Base-by-base conservation (phyloP, 805 yeast species). In the Tetrapisispora arboricola region DNA sequence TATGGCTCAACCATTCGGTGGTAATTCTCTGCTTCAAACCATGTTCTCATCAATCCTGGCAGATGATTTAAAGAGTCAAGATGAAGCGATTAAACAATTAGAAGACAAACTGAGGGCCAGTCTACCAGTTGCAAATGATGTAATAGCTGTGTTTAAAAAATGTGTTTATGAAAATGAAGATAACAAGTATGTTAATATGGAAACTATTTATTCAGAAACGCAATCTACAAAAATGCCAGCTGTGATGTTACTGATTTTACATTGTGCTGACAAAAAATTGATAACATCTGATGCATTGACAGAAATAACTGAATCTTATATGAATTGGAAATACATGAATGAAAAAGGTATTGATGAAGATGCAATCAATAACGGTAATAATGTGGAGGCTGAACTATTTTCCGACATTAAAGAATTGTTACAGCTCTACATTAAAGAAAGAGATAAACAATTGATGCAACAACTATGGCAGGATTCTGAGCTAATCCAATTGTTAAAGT, bases 381-480 rank as follows among this genome's bases (percentile, higher is more conserved):
- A 41, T 10, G 43, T 37, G 16, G 45, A 44, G n/a, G 71, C 72
- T 3, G 66, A 66, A 17, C 52, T 72, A 31, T 82, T 72, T 50
- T 63, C 76, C 7, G 68, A 71, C 45, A 55, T 83, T 12, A 76
- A 75, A 44, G 78, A 80, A 41, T 69, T 81, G 40, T 74, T 82
- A 61, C 78, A 73, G 44, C 61, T 82, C 15, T 72, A 72, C 47
- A 65, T 84, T 1, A 72, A 92, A 27, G 79, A 75, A 43, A 73
- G 76, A 28, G 98, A 90, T 55, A 87, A 85, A 56, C 75, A 77
- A 42, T 64, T 81, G 32, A 61, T 88, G 67, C 78, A 78, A 51
- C 79, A 80, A 53, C 57, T 88, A 32, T 85, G 95, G 94, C 77
- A 76, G 35, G 95, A 88, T 50, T 86, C 90, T 0, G 84, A 83